Evolutionary conservation across 495 filamentous ascomycete genomes (phyloP).

Genomic region (Penicillium riverlandense): DNA sequence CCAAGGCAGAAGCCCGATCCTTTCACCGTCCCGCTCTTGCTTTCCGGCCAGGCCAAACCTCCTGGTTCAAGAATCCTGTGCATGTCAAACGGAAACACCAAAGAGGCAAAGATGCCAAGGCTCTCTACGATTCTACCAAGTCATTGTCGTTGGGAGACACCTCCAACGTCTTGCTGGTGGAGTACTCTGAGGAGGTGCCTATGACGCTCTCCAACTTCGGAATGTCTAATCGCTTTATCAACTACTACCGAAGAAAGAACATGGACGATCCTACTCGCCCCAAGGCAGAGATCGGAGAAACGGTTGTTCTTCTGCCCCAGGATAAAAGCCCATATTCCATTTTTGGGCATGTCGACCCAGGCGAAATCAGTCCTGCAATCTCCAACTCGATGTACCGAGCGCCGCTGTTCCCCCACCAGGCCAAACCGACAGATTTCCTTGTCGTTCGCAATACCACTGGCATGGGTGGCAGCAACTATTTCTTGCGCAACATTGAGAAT

Average conservation of each 20-base stretch:
- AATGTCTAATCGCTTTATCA: slow-evolving; percentile 92
- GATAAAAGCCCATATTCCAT: slow-evolving; percentile 93
- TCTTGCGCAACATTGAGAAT: slow-evolving; percentile 79
- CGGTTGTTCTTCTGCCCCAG: slow-evolving; percentile 75
- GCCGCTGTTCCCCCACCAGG: slow-evolving; percentile 80
- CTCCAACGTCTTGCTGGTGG: slow-evolving; percentile 75
- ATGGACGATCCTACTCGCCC: slow-evolving; percentile 68
- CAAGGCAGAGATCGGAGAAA: slow-evolving; percentile 78
- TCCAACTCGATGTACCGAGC: slow-evolving; percentile 95
- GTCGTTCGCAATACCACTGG: slow-evolving; percentile 73
- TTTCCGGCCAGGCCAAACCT: slow-evolving; percentile 56
- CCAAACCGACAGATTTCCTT: slow-evolving; percentile 80
- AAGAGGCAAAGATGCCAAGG: slow-evolving; percentile 66
- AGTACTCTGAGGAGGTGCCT: slow-evolving; percentile 93
- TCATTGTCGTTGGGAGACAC: slow-evolving; percentile 83
- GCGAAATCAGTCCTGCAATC: slow-evolving; percentile 79
- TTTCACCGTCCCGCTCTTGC: slow-evolving; percentile 77
- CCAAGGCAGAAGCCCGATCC: slow-evolving; percentile 71
- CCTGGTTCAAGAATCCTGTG: slow-evolving; percentile 37
- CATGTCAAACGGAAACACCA: slow-evolving; percentile 66
- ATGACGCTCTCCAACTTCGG: slow-evolving; percentile 89
- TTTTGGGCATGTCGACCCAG: slow-evolving; percentile 86
- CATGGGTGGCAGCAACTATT: slow-evolving; percentile 65
- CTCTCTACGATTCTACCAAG: slow-evolving; percentile 64
- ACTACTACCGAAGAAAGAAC: slow-evolving; percentile 89